Evolutionary conservation across 768 basidiomycete species (phyloP).

Genomic region (Leccinellum albellum): DNA sequence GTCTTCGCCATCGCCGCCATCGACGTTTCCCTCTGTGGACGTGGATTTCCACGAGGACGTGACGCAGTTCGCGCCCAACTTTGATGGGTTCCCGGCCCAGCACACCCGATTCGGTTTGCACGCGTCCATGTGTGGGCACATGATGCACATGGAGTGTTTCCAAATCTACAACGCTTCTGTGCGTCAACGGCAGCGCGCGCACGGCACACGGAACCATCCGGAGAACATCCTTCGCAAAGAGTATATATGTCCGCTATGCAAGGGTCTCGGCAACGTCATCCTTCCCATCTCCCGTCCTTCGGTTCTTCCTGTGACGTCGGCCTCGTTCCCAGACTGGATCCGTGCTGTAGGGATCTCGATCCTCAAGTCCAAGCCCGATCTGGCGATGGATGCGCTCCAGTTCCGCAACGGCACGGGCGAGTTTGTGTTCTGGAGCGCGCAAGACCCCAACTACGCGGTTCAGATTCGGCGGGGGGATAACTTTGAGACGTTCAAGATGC

Average conservation of each 20-base stretch:
- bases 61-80: conserved; percentile 50
- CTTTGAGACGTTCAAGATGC: conserved; percentile 69
- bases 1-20: conserved; percentile 21
- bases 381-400: conserved; percentile 66
- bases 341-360: conserved; percentile 86
- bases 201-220: conserved; percentile 89
- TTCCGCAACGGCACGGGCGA: conserved; percentile 80
- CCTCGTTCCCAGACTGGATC: conserved; percentile 85
- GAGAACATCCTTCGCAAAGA: conserved; percentile 93
- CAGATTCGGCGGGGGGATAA: conserved; percentile 53
- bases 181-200: conserved; percentile 79
- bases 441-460: conserved; percentile 65
- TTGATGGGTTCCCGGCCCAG: conserved; percentile 69
- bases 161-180: conserved; percentile 85
- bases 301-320: conserved; percentile 40
- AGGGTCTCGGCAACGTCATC: conserved; percentile 91
- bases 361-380: conserved; percentile 77
- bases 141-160: conserved; percentile 97
- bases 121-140: conserved; percentile 86
- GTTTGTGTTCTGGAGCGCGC: conserved; percentile 85
- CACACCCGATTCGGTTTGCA: conserved; percentile 83
- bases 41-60: conserved; percentile 25
- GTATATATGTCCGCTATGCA: conserved; percentile 95
- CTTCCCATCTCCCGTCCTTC: conserved; percentile 69
- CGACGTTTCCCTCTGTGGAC: conserved; percentile 33